Conservation (phyloP, 2,329 filamentous ascomycete species). For the Helminthosporium solani region DNA sequence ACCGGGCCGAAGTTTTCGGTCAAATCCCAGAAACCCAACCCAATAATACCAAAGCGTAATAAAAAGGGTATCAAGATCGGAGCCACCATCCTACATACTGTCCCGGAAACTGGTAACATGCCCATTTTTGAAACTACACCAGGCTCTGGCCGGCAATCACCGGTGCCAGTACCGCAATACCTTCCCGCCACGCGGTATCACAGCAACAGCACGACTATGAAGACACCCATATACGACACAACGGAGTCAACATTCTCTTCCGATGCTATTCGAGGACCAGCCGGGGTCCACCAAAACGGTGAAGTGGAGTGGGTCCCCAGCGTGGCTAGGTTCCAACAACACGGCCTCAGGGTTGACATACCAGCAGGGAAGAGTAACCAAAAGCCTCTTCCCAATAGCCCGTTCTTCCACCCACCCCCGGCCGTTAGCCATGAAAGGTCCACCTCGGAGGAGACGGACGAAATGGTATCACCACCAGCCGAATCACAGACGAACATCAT, state of each 20-base stretch:
- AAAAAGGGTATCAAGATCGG: slow-evolving; percentile 24
- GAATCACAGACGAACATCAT: slow-evolving; percentile 19
- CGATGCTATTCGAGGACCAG: slow-evolving; percentile 29
- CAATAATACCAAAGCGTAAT: slow-evolving; percentile 23
- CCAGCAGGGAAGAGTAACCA: slow-evolving; percentile 32
- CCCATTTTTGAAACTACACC: slow-evolving; percentile 45
- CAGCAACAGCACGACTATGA: slow-evolving; percentile 19
- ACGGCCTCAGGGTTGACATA: slow-evolving; percentile 44
- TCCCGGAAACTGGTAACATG: slow-evolving; percentile 38
- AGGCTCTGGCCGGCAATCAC: slow-evolving; percentile 32
- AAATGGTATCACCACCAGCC: slow-evolving; percentile 38
- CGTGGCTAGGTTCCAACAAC: no score
- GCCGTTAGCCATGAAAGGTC: slow-evolving; percentile 22
- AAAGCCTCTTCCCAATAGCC: slow-evolving; percentile 29
- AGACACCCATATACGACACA: slow-evolving; percentile 4
- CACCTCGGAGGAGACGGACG: slow-evolving; percentile 18
- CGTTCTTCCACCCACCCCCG: slow-evolving; percentile 25
- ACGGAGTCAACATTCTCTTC: slow-evolving; percentile 28
- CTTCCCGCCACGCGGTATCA: slow-evolving; percentile 17
- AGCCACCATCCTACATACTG: slow-evolving; percentile 37
- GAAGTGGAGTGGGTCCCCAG: slow-evolving; percentile 44
- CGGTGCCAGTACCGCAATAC: slow-evolving; percentile 17
- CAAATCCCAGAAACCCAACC: slow-evolving; percentile 19
- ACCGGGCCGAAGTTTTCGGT: slow-evolving; percentile 4
- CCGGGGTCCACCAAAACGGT: slow-evolving; percentile 50